Evolutionary conservation across 495 filamentous ascomycete species (phyloP).

Genomic region (Oleoguttula mirabilis): DNA sequence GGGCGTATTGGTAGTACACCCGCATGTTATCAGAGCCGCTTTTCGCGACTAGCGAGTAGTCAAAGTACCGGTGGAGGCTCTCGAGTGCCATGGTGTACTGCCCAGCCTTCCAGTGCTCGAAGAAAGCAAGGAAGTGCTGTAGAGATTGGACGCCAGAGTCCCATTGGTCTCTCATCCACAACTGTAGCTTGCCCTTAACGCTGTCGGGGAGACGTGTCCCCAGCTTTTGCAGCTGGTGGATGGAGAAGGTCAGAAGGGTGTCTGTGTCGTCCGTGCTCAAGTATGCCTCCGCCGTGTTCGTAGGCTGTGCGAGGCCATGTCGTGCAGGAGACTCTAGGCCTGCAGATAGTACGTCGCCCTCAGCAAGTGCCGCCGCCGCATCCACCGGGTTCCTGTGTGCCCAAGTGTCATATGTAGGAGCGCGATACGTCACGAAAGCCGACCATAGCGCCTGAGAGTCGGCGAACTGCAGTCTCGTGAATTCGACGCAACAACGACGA

Average conservation of each 20-base stretch:
- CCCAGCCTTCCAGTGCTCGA: conserved; percentile 82
- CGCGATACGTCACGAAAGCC: conserved; percentile 62
- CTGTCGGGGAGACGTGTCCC: conserved; percentile 8
- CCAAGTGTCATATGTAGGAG: conserved; percentile 61
- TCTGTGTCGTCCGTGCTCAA: conserved; percentile 15
- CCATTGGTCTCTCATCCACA: conserved; percentile 3
- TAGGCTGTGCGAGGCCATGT: too few relatives aligned
- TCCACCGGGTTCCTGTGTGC: conserved; percentile 32
- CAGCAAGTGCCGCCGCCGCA: too few relatives aligned
- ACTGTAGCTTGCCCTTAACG: conserved; percentile 6
- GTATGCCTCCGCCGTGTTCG: too few relatives aligned
- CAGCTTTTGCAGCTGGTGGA: conserved; percentile 18
- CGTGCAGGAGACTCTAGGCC: too few relatives aligned
- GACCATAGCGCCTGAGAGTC: conserved; percentile 67
- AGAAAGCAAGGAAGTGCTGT: conserved; percentile 38
- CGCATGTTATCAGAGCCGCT: conserved; percentile 60
- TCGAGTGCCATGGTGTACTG: conserved; percentile 87
- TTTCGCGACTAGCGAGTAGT: conserved; percentile 42
- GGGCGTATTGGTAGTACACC: conserved; percentile 87
- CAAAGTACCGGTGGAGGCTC: conserved; percentile 87
- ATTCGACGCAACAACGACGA: conserved; percentile 64
- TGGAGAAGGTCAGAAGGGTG: conserved; percentile 2
- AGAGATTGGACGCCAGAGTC: conserved; percentile 11
- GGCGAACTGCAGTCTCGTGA: conserved; percentile 64
- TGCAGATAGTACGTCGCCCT: too few relatives aligned